phyloP scores from a whole-genome alignment of 129 eudicot species.

The Centrapalus pauciflorus region DNA sequence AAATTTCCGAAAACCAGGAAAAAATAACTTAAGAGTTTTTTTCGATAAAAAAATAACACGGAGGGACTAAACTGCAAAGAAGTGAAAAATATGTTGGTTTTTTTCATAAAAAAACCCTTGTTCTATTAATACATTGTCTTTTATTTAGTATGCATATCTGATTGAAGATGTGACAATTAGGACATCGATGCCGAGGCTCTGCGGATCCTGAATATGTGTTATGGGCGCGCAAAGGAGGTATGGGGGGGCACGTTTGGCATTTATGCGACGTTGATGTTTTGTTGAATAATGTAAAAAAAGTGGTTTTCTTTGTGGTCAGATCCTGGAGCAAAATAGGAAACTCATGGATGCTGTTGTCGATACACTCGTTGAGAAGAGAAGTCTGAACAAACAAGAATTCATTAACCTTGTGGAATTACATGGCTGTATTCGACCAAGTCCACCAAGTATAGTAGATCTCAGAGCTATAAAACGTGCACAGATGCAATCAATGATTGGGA shows the following conservation, averaged over 20 bases:
- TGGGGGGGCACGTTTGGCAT: no score
- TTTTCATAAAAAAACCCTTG: no score
- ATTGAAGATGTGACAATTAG: conserved; percentile 27
- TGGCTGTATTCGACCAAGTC: conserved; percentile 58
- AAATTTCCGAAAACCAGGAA: no score
- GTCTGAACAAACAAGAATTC: conserved; percentile 69
- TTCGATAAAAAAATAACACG: no score
- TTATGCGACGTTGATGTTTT: no score
- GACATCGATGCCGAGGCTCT: conserved; percentile 78
- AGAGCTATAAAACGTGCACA: conserved; percentile 47
- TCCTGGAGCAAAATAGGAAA: conserved; percentile 56
- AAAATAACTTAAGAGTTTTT: no score
- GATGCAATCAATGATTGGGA: conserved; percentile 43
- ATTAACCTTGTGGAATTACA: conserved; percentile 53
- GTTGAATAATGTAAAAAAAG: no score
- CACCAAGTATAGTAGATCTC: conserved; percentile 65
- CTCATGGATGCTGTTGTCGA: conserved; percentile 75
- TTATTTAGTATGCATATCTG: conserved; percentile 8
- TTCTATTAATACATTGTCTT: not conserved
- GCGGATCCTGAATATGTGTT: conserved; percentile 60
- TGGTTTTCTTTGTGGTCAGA: conserved; percentile 30
- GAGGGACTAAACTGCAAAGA: no score
- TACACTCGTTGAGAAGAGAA: conserved; percentile 62
- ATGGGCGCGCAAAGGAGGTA: conserved; percentile 77
- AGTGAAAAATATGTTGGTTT: no score